Percentiles rank a stretch among this genome's conserved stretches.
Conservation (phyloP, 306 rosid species). For the Vigna trinervia region DNA sequence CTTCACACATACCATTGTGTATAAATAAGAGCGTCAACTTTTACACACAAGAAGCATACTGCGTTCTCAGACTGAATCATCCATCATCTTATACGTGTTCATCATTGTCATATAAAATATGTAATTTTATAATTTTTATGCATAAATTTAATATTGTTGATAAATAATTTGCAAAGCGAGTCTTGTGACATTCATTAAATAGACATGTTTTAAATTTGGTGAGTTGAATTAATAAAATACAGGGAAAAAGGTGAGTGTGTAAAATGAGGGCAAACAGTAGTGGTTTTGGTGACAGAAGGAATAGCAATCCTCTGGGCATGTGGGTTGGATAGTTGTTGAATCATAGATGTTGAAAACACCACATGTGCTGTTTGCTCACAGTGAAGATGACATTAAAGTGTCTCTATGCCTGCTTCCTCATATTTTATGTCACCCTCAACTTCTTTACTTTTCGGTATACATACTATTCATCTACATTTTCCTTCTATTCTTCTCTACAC, state of each 20-base stretch:
- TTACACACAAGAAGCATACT: background rate
- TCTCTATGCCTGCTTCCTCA: conserved; percentile 28
- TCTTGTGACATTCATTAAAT: too few relatives aligned
- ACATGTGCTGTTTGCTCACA: conserved; percentile 43
- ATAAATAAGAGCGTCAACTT: background rate
- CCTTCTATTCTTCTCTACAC: too few relatives aligned
- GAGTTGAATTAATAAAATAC: background rate
- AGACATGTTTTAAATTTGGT: too few relatives aligned
- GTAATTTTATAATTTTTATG: too few relatives aligned
- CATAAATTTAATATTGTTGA: background rate
- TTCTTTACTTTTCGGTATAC: too few relatives aligned
- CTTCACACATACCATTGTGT: background rate
- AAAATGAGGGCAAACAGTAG: background rate
- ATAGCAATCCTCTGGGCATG: conserved; percentile 6
- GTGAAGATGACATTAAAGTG: conserved; percentile 1
- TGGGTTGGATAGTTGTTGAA: conserved; percentile 29
- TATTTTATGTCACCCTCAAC: conserved; percentile 19
- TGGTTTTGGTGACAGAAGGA: background rate
- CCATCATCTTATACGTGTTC: background rate
- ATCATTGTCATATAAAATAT: background rate
- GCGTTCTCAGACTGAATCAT: background rate
- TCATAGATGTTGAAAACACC: conserved; percentile 18
- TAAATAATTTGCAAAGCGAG: too few relatives aligned
- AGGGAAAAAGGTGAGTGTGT: background rate
- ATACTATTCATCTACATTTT: too few relatives aligned